Conservation (phyloP, 2,329 filamentous ascomycete species). For the Colletotrichum liriopes region DNA sequence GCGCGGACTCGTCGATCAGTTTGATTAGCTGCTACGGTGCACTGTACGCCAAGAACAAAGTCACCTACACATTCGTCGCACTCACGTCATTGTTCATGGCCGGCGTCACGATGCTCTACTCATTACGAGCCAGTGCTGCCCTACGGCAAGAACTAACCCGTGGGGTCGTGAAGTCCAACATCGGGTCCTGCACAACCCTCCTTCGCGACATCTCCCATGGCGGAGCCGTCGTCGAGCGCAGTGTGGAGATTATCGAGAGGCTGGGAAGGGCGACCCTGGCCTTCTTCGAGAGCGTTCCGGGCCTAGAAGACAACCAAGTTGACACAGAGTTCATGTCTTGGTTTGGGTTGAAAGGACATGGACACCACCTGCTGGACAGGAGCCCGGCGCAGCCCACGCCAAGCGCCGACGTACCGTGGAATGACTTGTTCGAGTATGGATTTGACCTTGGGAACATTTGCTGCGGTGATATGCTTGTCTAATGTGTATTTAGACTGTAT, state of each 20-base stretch:
- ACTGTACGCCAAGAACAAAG: slow-evolving; percentile 48
- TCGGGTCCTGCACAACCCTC: slow-evolving; percentile 13
- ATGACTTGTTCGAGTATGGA: slow-evolving; percentile 25
- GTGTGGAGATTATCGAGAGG: slow-evolving; percentile 11
- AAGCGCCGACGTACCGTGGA: slow-evolving; percentile 33
- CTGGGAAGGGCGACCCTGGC: slow-evolving; percentile 34
- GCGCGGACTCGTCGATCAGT: slow-evolving; percentile 43
- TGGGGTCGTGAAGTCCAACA: slow-evolving; percentile 26
- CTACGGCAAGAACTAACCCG: slow-evolving; percentile 27
- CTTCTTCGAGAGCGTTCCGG: slow-evolving; percentile 17
- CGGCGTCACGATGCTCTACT: slow-evolving; percentile 49
- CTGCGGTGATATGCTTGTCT: slow-evolving; percentile 12
- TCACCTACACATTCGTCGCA: slow-evolving; percentile 49
- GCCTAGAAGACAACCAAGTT: slow-evolving; percentile 26
- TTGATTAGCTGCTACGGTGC: slow-evolving; percentile 44
- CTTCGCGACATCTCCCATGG: slow-evolving; percentile 26
- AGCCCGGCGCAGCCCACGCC: slow-evolving; percentile 24
- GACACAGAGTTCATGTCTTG: slow-evolving; percentile 47
- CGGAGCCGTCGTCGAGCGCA: slow-evolving; percentile 22
- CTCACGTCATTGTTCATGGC: slow-evolving; percentile 50
- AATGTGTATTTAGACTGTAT: background rate
- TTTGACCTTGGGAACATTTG: slow-evolving; percentile 32
- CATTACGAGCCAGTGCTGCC: slow-evolving; percentile 45
- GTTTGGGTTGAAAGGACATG: slow-evolving; percentile 45
- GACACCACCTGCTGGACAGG: slow-evolving; percentile 6